phyloP scores from a whole-genome alignment of 495 filamentous ascomycete genomes.

The Aspergillus cavernicola region DNA sequence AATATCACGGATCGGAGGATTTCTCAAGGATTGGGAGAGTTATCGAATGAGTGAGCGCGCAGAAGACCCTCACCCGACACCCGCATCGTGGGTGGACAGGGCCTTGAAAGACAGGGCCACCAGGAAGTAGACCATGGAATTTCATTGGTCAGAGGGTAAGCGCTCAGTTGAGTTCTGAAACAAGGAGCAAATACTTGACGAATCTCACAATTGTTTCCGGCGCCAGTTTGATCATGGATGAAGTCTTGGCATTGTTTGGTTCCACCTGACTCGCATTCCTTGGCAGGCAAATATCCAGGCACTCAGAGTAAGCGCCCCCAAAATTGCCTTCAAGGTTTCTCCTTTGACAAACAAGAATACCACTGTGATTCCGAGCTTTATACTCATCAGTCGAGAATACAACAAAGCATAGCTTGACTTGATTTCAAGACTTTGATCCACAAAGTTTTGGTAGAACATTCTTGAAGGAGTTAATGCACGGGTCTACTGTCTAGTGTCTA shows the following conservation, averaged over 20 bases:
- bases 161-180: constrained; percentile 22
- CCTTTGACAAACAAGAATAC: too few species aligned
- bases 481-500: neutral
- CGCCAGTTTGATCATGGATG: constrained; percentile 25
- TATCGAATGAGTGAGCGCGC: neutral
- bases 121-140: neutral
- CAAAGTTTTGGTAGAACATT: neutral
- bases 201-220: constrained; percentile 24
- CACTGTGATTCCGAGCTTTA: neutral
- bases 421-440: neutral
- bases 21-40: neutral
- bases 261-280: constrained; percentile 12
- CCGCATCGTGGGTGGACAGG: constrained; percentile 2
- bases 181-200: constrained; percentile 28
- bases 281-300: constrained; percentile 1
- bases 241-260: constrained; percentile 23
- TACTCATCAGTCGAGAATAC: neutral
- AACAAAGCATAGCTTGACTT: neutral
- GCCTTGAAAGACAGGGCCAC: constrained; percentile 1
- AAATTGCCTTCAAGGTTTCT: too few species aligned
- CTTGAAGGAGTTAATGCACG: neutral
- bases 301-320: neutral
- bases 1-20: constrained; percentile 6
- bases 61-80: constrained; percentile 1
- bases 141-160: constrained; percentile 16